Evolutionary conservation across 176 grass and related monocot genomes (phyloP).

Genomic region (Eleusine indica): DNA sequence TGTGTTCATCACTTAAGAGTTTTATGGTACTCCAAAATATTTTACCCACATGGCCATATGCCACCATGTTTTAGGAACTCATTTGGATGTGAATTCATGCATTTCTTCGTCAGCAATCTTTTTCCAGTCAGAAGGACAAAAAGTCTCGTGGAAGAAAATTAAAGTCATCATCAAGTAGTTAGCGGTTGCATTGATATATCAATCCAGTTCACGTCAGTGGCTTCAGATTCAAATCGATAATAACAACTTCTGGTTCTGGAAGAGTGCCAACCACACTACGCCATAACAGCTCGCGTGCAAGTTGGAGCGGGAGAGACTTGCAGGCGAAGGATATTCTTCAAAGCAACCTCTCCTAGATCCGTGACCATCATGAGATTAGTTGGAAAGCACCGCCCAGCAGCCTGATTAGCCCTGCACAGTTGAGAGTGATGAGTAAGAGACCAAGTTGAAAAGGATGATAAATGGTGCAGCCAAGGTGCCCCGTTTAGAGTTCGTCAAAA

Average conservation of each 20-base stretch:
- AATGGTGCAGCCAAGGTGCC: not conserved
- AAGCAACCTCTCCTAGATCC: constrained; percentile 29
- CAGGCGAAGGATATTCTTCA: constrained; percentile 43
- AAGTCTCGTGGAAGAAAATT: not conserved
- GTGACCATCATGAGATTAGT: constrained; percentile 32
- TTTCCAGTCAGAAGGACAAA: constrained; percentile 27
- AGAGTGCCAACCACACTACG: constrained; percentile 29
- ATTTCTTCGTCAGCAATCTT: constrained; percentile 12
- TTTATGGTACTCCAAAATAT: not conserved
- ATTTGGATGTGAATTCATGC: not conserved
- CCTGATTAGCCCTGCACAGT: constrained; percentile 32
- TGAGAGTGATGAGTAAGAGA: constrained; percentile 22
- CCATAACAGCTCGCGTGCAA: constrained; percentile 22
- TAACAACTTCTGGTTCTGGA: constrained; percentile 46
- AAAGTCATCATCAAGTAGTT: constrained; percentile 48
- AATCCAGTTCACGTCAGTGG: constrained; percentile 28
- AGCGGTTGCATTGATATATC: constrained; percentile 34
- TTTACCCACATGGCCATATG: not conserved
- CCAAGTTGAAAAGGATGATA: not conserved
- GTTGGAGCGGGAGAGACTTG: constrained; percentile 43
- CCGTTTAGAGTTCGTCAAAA: constrained; percentile 7
- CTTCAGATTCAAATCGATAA: constrained; percentile 40
- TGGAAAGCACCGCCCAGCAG: constrained; percentile 45
- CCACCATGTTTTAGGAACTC: not conserved
- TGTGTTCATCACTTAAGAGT: not conserved